Evolutionary conservation across 2,329 filamentous ascomycete genomes (phyloP), one percentile per base, ranked within the genome.

Genomic region (Helotiales sp.): DNA sequence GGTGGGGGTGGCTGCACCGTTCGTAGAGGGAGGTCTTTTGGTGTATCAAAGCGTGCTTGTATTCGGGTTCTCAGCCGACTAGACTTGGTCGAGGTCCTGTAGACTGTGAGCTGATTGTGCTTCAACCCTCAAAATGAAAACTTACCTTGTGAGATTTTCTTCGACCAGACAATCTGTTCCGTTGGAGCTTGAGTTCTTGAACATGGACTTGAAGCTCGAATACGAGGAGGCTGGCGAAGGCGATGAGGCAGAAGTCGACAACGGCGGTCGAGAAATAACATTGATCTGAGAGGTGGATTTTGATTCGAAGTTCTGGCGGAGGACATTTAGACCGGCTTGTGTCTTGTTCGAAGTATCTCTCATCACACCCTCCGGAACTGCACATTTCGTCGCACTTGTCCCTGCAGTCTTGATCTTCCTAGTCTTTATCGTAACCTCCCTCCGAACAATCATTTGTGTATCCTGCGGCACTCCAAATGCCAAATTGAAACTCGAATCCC

Each of bases 401-500:
- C 22, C 50, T 34, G 6, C 28, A 34, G 17, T 8, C 22, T 34
- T 34, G 17, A 47, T 37, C 26, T 50, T 61, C 28, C 50, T 63
- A 6, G 62, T 3, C 30, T 28, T 59, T 20, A 66, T 54, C 2
- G 28, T 37, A 3, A 66, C 34, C 24, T 66, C 52, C 6, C 54
- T 8, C 11, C 60, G 64, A 32, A 37, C 20, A 10, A 20, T 40
- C 32, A 15, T 55, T 20, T 43, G 37, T 15, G 22, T 20, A 32
- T 63, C 45, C 15, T 55, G 26, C 20, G 63, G 49, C 11, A 64
- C 28, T 45, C 57, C 50, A 52, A 72, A 71, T 13, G 47, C 57
- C 45, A 73, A 60, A 34, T 61, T 66, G 49, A 73, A 73, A 8
- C 61, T 64, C 17, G 70, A 69, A 15, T 62, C 34, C 57, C 45